Evolutionary conservation across 1,284 basidiomycete species (phyloP).

Genomic region (Prillingera fragicola): DNA sequence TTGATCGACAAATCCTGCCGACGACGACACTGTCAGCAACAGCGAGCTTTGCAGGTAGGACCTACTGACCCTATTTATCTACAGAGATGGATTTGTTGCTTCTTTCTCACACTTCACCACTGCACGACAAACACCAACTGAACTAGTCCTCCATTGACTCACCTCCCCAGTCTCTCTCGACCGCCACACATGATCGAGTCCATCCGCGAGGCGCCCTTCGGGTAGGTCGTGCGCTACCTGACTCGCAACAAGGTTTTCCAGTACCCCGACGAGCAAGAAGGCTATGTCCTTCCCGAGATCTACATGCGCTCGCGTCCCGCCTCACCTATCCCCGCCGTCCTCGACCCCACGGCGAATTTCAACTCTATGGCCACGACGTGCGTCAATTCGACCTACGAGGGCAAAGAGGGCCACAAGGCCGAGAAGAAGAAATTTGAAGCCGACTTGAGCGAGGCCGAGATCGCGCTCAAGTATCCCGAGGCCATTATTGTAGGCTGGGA

Average conservation of each 20-base stretch:
- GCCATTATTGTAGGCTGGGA: constrained; percentile 56
- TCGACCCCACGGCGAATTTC: no score
- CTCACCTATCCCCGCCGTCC: no score
- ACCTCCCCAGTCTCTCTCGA: no score
- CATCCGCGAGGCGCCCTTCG: constrained; percentile 10
- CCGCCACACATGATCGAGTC: constrained; percentile 5
- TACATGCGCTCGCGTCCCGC: no score
- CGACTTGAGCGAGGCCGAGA: constrained; percentile 2
- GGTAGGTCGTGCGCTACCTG: constrained; percentile 5
- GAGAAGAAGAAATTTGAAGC: neutral
- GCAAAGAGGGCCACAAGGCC: neutral
- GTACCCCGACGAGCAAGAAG: constrained; percentile 21
- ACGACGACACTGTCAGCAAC: no score
- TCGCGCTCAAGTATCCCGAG: constrained; percentile 5
- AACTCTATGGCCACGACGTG: no score
- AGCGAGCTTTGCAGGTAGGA: no score
- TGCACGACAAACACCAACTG: neutral
- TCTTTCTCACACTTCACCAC: no score
- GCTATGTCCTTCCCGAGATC: constrained; percentile 14
- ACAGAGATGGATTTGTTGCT: no score
- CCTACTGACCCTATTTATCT: no score
- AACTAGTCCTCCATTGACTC: neutral
- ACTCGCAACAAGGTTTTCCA: constrained; percentile 15
- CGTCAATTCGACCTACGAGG: no score
- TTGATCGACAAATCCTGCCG: no score